Percentiles rank a stretch among this genome's conserved stretches.
Evolutionary conservation across 2,329 filamentous ascomycete genomes (phyloP).

Genomic region (Cladosporium sp.): DNA sequence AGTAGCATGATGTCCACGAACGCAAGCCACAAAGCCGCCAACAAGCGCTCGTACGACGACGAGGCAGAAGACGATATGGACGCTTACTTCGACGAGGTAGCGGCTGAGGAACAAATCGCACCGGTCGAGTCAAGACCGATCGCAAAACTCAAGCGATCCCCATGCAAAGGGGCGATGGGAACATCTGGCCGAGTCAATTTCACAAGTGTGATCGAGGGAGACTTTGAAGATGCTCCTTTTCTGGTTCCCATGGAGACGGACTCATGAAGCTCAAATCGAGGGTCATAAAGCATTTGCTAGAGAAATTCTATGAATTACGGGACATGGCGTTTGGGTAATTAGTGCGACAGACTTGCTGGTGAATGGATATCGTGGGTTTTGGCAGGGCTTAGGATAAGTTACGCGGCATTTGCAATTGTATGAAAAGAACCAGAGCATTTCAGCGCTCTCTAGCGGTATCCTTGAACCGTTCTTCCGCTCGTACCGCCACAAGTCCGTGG

Average conservation of each 20-base stretch:
- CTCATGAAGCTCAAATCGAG: background rate
- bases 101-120: conserved; percentile 14
- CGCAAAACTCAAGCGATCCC: conserved; percentile 27
- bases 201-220: conserved; percentile 30
- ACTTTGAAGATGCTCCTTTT: conserved; percentile 69
- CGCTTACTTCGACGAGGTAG: conserved; percentile 27
- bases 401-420: no score
- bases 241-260: conserved; percentile 28
- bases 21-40: conserved; percentile 11
- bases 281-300: no score
- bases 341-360: background rate
- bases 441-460: no score
- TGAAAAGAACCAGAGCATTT: no score
- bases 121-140: conserved; percentile 15
- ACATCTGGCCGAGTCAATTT: conserved; percentile 28
- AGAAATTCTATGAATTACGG: background rate
- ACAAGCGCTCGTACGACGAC: conserved; percentile 33
- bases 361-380: no score
- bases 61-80: conserved; percentile 34
- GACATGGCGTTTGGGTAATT: background rate
- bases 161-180: conserved; percentile 31
- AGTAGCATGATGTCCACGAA: conserved; percentile 30
- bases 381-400: no score
- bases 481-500: no score
- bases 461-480: no score